These are phyloP conservation scores for Leptographium wingfieldii DNA, from an alignment of 2,329 filamentous ascomycete species.

Conservation along the genomic window DNA sequence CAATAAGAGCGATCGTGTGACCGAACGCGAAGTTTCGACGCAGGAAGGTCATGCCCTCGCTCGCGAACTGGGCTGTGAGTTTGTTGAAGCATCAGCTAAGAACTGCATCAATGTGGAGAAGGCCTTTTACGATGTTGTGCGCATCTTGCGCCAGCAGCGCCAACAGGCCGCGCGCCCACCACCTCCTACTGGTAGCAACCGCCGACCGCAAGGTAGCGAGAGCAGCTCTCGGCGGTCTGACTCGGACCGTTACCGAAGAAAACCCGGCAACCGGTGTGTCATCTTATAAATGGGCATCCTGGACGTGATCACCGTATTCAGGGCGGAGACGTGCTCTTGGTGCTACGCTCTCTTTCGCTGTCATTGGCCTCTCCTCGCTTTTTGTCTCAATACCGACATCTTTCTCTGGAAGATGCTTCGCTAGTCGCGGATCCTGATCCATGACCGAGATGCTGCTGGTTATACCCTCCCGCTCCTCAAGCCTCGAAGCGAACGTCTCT, in stretches of 20 bases:
- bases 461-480: not conserved
- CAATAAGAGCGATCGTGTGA: slow-evolving; percentile 95
- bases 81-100: slow-evolving; percentile 93
- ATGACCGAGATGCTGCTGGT: not conserved
- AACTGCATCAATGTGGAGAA: slow-evolving; percentile 98
- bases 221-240: slow-evolving; percentile 8
- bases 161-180: slow-evolving; percentile 15
- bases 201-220: slow-evolving; percentile 9
- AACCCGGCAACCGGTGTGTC: slow-evolving; percentile 11
- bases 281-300: slow-evolving; percentile 10
- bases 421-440: not conserved
- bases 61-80: slow-evolving; percentile 86
- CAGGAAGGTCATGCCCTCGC: slow-evolving; percentile 90
- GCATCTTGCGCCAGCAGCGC: slow-evolving; percentile 59
- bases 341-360: not conserved
- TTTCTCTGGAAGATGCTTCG: not conserved
- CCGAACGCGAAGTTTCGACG: slow-evolving; percentile 89
- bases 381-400: not conserved
- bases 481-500: not conserved
- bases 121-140: slow-evolving; percentile 94
- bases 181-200: slow-evolving; percentile 9
- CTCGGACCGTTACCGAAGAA: slow-evolving; percentile 12
- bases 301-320: not conserved
- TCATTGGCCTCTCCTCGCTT: not conserved
- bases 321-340: not conserved